Evolutionary conservation across 1,284 basidiomycete species (phyloP), one percentile per base, ranked within the genome.

Genomic region (Vanrija sp.): DNA sequence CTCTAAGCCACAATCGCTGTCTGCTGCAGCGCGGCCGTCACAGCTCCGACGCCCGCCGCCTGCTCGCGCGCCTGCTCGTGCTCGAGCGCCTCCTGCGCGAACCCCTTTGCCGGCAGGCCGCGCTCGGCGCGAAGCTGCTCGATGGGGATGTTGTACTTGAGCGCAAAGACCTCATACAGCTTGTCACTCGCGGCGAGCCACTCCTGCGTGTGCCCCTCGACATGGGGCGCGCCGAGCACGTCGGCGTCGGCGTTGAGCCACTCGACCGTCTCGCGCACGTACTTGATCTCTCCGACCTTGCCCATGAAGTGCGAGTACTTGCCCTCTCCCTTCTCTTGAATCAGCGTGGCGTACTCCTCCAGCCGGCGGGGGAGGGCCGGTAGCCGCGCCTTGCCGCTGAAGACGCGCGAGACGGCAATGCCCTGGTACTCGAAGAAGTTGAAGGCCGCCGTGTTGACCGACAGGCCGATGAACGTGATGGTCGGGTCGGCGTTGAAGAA

Each of bases 401-500:
- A 65, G 4, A 71, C 69, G 3, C 68, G 54, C 4, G 68, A 57
- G 19, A 69, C 60, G 4, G 63, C 44, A 23, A 69, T 54, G 5
- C 61, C 56, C 49, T 70, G 69, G 41, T 63, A 68, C 49, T 70
- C 69, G 54, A 70, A 68, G 53, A 68, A 69, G 4, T 59, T 57
- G 53, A 68, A 67, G 1, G 69, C 62, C 0, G 62, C 56, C 12
- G 66, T 71, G 51, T 66, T 67, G 49, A 70, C 59, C 36, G 56
- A 59, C 10, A 68, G 23, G 6, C 65, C 64, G 52, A 71, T 41
- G 53, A 81, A 80, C 0, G 73, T 72, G 8, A 82, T 66, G 6
- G 79, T 79, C 3, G 80, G 80, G 51, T 81, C 79, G n/a, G 78
- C 77, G 45, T 81, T 79, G 60, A 78, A 81, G 61, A 81, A 77